Conservation (phyloP, 169 alveolate species). For the Plasmodium inui region DNA sequence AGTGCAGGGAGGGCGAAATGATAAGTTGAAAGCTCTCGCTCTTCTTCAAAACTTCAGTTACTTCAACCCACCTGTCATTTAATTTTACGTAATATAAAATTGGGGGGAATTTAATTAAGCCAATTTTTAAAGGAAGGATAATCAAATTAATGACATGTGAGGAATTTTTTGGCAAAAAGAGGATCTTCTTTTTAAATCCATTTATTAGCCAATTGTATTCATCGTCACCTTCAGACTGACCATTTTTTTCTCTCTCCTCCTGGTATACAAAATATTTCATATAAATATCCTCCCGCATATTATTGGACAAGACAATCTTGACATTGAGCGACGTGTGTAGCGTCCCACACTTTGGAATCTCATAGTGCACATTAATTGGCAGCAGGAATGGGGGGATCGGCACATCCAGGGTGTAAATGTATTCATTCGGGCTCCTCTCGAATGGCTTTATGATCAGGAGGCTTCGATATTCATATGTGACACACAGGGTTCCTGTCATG, state of each 20-base stretch:
- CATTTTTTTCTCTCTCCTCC: slow-evolving; percentile 7
- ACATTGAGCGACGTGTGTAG: slow-evolving; percentile 38
- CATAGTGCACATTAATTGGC: slow-evolving; percentile 51
- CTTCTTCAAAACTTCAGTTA: slow-evolving; percentile 41
- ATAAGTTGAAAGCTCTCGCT: slow-evolving; percentile 70
- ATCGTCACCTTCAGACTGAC: not conserved
- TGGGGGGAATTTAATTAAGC: slow-evolving; percentile 67
- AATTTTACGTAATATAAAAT: slow-evolving; percentile 54
- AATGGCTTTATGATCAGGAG: not conserved
- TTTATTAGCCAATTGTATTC: slow-evolving; percentile 60
- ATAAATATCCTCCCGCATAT: slow-evolving; percentile 57
- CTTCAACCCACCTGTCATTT: slow-evolving; percentile 68
- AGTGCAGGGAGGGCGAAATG: slow-evolving; percentile 69
- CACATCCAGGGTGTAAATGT: slow-evolving; percentile 17
- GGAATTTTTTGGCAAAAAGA: slow-evolving; percentile 49
- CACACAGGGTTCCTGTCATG: slow-evolving; percentile 21
- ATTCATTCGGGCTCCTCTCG: not conserved
- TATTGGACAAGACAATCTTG: slow-evolving; percentile 20
- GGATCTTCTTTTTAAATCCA: slow-evolving; percentile 67
- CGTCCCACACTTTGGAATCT: slow-evolving; percentile 59
- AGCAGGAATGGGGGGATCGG: slow-evolving; percentile 44
- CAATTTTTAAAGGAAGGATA: slow-evolving; percentile 60
- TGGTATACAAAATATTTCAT: slow-evolving; percentile 41
- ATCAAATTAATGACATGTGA: slow-evolving; percentile 38
- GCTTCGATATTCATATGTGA: slow-evolving; percentile 34